A percentile compares a stretch with the other conserved stretches of the same genome.
These are phyloP conservation scores for Saccharomyces hybrid DNA, from an alignment of 1,139 yeast genomes.

Conservation along the genomic window DNA sequence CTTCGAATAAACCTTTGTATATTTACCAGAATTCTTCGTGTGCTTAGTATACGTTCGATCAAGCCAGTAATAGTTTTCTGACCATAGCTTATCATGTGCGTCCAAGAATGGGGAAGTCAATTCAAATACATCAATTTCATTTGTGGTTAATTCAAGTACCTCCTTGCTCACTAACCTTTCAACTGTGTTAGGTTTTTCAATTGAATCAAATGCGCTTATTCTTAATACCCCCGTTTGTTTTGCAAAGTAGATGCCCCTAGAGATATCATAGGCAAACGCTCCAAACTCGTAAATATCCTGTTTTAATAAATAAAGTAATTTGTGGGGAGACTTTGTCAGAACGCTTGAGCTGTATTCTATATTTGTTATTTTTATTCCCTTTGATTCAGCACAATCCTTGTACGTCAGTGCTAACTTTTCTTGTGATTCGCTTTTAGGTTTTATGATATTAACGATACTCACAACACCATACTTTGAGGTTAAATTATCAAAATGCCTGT, in stretches of 20 bases:
- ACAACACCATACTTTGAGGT: slow-evolving; percentile 56
- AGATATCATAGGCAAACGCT: slow-evolving; percentile 52
- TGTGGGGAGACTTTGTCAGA: slow-evolving; percentile 35
- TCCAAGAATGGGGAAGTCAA: slow-evolving; percentile 38
- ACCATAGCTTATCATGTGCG: slow-evolving; percentile 55
- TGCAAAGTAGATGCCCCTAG: slow-evolving; percentile 44
- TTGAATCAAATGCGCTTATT: slow-evolving; percentile 58
- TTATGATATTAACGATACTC: slow-evolving; percentile 49
- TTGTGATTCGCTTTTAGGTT: slow-evolving; percentile 34
- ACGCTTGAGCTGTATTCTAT: slow-evolving; percentile 31
- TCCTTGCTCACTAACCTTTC: slow-evolving; percentile 54
- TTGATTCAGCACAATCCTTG: slow-evolving; percentile 27
- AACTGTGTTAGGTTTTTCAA: slow-evolving; percentile 52
- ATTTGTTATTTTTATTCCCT: slow-evolving; percentile 30
- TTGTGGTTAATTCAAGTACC: slow-evolving; percentile 50
- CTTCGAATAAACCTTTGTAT: slow-evolving; percentile 25
- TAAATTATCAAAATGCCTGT: slow-evolving; percentile 52
- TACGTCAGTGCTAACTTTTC: slow-evolving; percentile 36
- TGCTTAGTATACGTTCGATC: slow-evolving; percentile 36
- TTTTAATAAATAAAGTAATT: slow-evolving; percentile 34
- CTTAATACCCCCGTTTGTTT: slow-evolving; percentile 64
- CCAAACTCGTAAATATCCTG: slow-evolving; percentile 53
- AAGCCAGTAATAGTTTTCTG: slow-evolving; percentile 47
- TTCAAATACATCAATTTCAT: slow-evolving; percentile 39
- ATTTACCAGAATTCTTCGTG: slow-evolving; percentile 25